A percentile compares a stretch with the other conserved stretches of the same genome.
Conservation (phyloP, 495 filamentous ascomycete species). For the Schizothecium vesticola region DNA sequence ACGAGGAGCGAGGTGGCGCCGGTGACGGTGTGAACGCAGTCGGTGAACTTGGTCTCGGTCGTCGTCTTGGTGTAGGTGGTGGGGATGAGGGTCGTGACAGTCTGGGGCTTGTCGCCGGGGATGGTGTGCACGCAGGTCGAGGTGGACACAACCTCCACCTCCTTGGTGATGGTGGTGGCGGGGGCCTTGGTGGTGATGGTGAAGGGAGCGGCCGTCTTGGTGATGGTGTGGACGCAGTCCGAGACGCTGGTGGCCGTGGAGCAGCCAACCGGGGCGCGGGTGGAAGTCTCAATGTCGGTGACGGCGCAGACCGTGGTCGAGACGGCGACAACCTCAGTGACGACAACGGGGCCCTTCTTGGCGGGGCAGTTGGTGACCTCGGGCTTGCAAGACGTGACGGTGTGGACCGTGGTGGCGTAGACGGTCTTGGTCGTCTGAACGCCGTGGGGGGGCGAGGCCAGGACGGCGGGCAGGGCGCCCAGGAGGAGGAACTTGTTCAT, state of each 20-base stretch:
- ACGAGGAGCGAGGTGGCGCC: not conserved
- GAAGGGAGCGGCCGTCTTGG: not conserved
- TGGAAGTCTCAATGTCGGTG: not conserved
- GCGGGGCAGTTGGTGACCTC: constrained; percentile 53
- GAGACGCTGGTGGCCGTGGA: not conserved
- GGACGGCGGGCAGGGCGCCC: constrained; percentile 16
- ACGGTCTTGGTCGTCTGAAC: constrained; percentile 22
- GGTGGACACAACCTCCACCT: not conserved
- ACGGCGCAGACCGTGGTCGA: constrained; percentile 18
- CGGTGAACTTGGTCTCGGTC: not conserved
- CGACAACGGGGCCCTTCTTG: constrained; percentile 28
- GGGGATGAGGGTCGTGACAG: not conserved
- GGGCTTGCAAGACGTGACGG: constrained; percentile 52
- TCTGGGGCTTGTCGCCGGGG: not conserved
- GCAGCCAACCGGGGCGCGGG: not conserved
- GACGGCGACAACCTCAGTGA: constrained; percentile 16
- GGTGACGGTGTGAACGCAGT: not conserved
- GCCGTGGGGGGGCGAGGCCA: not conserved
- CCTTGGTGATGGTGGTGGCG: not conserved
- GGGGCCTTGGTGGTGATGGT: constrained; percentile 2
- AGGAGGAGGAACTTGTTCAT: constrained; percentile 16
- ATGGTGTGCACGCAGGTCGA: not conserved
- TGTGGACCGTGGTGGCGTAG: constrained; percentile 46
- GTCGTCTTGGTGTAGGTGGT: not conserved
- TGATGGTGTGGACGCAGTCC: not conserved